Evolutionary conservation across 2,329 filamentous ascomycete genomes (phyloP).

Genomic region (Scleromitrula shiraiana): DNA sequence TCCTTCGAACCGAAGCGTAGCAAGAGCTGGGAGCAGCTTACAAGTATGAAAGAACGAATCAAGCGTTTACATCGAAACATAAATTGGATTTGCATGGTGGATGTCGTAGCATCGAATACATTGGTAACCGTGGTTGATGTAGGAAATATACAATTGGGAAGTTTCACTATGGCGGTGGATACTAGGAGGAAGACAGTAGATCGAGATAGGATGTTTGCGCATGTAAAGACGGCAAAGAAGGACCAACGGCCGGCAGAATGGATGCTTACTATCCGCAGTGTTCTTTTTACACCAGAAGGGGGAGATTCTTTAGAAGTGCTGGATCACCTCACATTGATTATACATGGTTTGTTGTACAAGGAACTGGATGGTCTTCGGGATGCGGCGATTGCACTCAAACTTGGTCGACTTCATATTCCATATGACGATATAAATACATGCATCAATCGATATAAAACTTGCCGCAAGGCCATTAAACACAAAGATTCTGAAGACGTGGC

Average conservation of each 20-base stretch:
- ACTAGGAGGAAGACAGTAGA: slow-evolving; percentile 89
- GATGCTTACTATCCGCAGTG: slow-evolving; percentile 78
- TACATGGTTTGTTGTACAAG: slow-evolving; percentile 84
- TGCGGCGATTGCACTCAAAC: slow-evolving; percentile 80
- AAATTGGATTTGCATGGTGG: slow-evolving; percentile 81
- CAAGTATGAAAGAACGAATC: slow-evolving; percentile 70
- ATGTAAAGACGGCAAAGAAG: slow-evolving; percentile 56
- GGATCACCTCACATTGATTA: slow-evolving; percentile 79
- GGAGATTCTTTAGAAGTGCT: slow-evolving; percentile 79
- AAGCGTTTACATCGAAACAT: slow-evolving; percentile 82
- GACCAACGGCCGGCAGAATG: slow-evolving; percentile 80
- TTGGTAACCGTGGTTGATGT: slow-evolving; percentile 71
- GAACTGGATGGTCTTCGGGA: slow-evolving; percentile 82
- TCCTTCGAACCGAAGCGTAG: slow-evolving; percentile 41
- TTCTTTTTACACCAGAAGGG: slow-evolving; percentile 81
- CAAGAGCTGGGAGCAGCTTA: slow-evolving; percentile 75
- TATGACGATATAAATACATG: slow-evolving; percentile 75
- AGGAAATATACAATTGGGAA: slow-evolving; percentile 77
- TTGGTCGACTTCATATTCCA: slow-evolving; percentile 83
- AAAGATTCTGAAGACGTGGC: slow-evolving; percentile 32
- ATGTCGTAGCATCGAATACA: slow-evolving; percentile 77
- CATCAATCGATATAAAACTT: slow-evolving; percentile 45
- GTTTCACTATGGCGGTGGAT: slow-evolving; percentile 78
- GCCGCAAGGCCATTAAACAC: slow-evolving; percentile 28
- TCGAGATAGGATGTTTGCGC: slow-evolving; percentile 79